Evolutionary conservation across 129 eudicot species (phyloP).

Genomic region (Helianthus tuberosus): DNA sequence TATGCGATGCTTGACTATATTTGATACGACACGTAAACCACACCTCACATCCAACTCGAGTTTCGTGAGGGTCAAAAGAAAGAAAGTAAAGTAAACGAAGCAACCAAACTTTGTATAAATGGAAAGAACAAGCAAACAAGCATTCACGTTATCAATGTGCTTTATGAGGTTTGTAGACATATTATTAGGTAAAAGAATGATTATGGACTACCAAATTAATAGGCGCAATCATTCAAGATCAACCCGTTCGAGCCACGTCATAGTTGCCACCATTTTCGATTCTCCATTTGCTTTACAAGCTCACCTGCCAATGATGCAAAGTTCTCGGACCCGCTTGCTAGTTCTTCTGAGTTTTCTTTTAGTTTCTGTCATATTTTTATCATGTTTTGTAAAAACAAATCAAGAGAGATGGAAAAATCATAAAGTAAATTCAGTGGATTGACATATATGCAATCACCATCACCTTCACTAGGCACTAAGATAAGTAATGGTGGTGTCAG

Average conservation of each 20-base stretch:
- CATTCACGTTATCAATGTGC: neutral
- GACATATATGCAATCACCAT: conserved; percentile 15
- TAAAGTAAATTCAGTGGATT: conserved; percentile 13
- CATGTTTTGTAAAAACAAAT: neutral
- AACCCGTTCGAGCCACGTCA: conserved; percentile 23
- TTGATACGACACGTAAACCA: neutral
- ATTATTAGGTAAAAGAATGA: conserved; percentile 16
- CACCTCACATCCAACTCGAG: neutral
- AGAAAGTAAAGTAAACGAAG: neutral
- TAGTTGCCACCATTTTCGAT: conserved; percentile 94
- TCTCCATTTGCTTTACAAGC: conserved; percentile 80
- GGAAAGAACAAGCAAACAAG: conserved; percentile 12
- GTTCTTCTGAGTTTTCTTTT: conserved; percentile 67
- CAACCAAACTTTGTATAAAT: conserved; percentile 22
- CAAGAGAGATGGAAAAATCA: neutral
- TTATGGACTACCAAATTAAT: neutral
- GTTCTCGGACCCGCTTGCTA: conserved; percentile 73
- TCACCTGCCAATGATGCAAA: conserved; percentile 78
- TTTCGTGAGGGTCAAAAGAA: neutral
- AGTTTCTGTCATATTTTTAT: conserved; percentile 53
- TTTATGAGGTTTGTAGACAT: conserved; percentile 6
- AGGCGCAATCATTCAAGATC: neutral
- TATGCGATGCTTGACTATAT: too few species aligned
- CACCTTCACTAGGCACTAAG: conserved; percentile 27
- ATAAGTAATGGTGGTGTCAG: conserved; percentile 26